Evolutionary conservation across 1,284 basidiomycete species (phyloP).

Genomic region (Vanrija sp.): DNA sequence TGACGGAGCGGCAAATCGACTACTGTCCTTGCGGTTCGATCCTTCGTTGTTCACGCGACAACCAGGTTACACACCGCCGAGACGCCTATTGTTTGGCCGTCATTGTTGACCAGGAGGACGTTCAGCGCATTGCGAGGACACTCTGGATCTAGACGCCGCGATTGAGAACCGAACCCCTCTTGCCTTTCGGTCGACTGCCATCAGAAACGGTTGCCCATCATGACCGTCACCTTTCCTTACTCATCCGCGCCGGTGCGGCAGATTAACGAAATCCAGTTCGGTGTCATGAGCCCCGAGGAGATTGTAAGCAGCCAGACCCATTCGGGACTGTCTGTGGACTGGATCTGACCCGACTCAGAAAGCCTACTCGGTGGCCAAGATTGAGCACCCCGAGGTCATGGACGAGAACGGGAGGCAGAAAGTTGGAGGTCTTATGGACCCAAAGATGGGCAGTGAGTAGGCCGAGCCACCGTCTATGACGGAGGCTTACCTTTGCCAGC

Average conservation of each 20-base stretch:
- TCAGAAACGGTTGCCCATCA: conserved; percentile 18
- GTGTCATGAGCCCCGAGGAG: conserved; percentile 98
- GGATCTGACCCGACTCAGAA: conserved; percentile 58
- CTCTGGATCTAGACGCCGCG: not conserved
- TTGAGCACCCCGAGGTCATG: conserved; percentile 97
- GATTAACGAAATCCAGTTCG: conserved; percentile 98
- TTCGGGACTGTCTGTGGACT: not conserved
- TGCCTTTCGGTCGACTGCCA: not conserved
- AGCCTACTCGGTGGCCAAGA: conserved; percentile 96
- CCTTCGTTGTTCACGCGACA: no score
- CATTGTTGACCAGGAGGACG: no score
- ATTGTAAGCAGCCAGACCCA: conserved; percentile 63
- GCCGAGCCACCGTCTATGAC: conserved; percentile 20
- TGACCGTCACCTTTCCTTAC: conserved; percentile 58
- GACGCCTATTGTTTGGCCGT: no score
- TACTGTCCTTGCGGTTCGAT: no score
- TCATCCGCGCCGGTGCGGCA: conserved; percentile 89
- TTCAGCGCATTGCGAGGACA: not conserved
- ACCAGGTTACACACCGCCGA: no score
- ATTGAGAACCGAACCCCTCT: conserved; percentile 3
- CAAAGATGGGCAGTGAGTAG: conserved; percentile 77
- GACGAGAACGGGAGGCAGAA: conserved; percentile 91
- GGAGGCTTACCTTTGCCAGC: conserved; percentile 46
- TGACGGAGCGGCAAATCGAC: no score
- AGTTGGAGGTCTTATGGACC: conserved; percentile 92